Evolutionary conservation across 345 rosid species (phyloP).

Genomic region (Lepidium aucheri): DNA sequence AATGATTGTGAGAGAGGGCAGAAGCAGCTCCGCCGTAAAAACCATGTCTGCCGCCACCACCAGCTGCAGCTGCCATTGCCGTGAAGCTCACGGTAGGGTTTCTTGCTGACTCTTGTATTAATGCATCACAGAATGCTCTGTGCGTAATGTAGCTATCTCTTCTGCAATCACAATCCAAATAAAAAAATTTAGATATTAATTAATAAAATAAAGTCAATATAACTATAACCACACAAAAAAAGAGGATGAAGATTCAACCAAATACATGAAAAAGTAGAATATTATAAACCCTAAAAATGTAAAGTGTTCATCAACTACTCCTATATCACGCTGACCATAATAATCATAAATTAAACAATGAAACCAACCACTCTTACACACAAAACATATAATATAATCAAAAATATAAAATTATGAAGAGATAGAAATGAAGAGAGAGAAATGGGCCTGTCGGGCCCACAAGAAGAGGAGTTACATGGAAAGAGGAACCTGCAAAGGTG

Average conservation of each 20-base stretch:
- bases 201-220: not conserved
- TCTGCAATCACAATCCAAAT: conserved; percentile 28
- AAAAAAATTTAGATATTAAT: not conserved
- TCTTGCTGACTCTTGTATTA: conserved; percentile 66
- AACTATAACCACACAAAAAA: not conserved
- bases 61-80: conserved; percentile 25
- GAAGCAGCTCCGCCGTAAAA: conserved; percentile 33
- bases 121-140: conserved; percentile 78
- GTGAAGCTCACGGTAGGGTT: conserved; percentile 41
- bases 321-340: conserved; percentile 17
- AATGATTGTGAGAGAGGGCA: conserved; percentile 24
- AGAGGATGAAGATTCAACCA: not conserved
- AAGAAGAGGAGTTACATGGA: conserved; percentile 30
- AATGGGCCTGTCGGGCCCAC: conserved; percentile 1
- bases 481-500: conserved; percentile 30
- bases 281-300: conserved; percentile 5
- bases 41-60: conserved; percentile 26
- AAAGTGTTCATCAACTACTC: conserved; percentile 28
- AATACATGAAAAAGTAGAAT: not conserved
- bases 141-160: conserved; percentile 87
- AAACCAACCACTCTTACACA: conserved; percentile 21
- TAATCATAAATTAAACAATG: conserved; percentile 1
- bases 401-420: not conserved
- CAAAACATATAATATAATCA: not conserved
- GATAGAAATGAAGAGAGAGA: not conserved